Percentiles rank a stretch among this genome's conserved stretches.
Conservation (phyloP, 306 rosid species). For the Vigna angularis region DNA sequence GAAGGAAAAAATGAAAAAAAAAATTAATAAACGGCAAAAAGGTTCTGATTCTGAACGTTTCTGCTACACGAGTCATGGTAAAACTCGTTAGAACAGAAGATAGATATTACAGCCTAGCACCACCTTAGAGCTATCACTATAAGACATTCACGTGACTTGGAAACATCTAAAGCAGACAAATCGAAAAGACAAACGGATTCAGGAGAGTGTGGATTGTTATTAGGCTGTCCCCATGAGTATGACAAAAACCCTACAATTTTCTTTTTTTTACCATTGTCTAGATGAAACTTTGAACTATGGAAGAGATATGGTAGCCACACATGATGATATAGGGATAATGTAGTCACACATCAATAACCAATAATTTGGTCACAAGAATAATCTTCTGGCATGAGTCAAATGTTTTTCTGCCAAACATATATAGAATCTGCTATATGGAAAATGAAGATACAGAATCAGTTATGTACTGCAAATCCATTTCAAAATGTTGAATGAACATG, state of each 20-base stretch:
- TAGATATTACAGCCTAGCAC: constrained; percentile 1
- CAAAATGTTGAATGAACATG: not conserved
- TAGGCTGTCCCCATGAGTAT: constrained; percentile 62
- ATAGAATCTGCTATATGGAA: not conserved
- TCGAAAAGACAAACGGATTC: constrained; percentile 57
- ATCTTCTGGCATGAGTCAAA: constrained; percentile 12
- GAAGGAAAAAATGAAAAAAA: no score
- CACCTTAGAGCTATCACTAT: constrained; percentile 22
- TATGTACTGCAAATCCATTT: not conserved
- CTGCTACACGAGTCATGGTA: not conserved
- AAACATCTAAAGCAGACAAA: constrained; percentile 55
- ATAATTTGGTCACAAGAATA: constrained; percentile 31
- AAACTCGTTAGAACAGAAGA: constrained; percentile 45
- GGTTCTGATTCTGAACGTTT: constrained; percentile 42
- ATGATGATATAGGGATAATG: constrained; percentile 46
- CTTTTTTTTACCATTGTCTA: constrained; percentile 30
- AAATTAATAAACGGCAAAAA: constrained; percentile 22
- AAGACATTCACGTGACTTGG: constrained; percentile 77
- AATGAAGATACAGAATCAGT: not conserved
- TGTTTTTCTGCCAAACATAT: constrained; percentile 23
- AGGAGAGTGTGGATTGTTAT: constrained; percentile 64
- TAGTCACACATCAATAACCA: constrained; percentile 34
- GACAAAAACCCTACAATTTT: constrained; percentile 51
- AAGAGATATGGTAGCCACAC: constrained; percentile 61
- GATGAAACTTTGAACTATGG: constrained; percentile 17